Conservation (phyloP, 148 eudicot species). For the Drosera capensis region DNA sequence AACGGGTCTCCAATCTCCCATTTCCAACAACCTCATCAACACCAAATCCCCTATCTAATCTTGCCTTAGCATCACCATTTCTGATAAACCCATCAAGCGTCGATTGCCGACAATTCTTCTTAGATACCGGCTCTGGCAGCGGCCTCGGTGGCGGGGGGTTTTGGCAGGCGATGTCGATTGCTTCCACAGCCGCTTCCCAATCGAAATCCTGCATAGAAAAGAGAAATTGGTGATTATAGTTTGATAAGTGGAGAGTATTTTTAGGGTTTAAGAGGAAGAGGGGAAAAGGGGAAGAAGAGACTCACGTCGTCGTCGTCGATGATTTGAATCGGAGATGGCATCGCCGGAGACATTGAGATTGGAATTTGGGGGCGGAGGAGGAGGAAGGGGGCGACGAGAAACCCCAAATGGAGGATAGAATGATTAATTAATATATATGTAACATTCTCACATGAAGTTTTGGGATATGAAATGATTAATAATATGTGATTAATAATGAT, state of each 20-base stretch:
- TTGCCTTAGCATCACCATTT: slow-evolving; percentile 6
- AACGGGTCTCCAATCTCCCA: too few relatives aligned
- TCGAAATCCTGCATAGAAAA: slow-evolving; percentile 44
- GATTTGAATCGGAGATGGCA: slow-evolving; percentile 11
- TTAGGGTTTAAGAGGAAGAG: not conserved
- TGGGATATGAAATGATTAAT: too few relatives aligned
- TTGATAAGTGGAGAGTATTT: not conserved
- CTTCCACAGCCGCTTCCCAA: slow-evolving; percentile 80
- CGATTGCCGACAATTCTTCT: slow-evolving; percentile 26
- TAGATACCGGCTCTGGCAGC: slow-evolving; percentile 7
- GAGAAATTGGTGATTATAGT: not conserved
- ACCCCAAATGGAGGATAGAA: too few relatives aligned
- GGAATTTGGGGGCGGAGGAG: too few relatives aligned
- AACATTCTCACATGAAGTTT: too few relatives aligned
- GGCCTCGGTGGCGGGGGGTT: slow-evolving; percentile 4
- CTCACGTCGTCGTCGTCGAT: slow-evolving; percentile 30
- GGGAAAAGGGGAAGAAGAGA: not conserved
- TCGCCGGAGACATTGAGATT: too few relatives aligned
- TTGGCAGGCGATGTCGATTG: slow-evolving; percentile 58
- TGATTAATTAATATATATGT: too few relatives aligned
- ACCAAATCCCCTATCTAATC: not conserved
- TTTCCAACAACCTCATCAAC: slow-evolving; percentile 1
- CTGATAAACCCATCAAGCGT: slow-evolving; percentile 47
- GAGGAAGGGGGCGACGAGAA: too few relatives aligned
- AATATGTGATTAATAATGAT: too few relatives aligned